Percentiles rank a stretch among this genome's conserved stretches.
Conservation (phyloP, 768 basidiomycete genomes). For the Ephemerocybe angulata region DNA sequence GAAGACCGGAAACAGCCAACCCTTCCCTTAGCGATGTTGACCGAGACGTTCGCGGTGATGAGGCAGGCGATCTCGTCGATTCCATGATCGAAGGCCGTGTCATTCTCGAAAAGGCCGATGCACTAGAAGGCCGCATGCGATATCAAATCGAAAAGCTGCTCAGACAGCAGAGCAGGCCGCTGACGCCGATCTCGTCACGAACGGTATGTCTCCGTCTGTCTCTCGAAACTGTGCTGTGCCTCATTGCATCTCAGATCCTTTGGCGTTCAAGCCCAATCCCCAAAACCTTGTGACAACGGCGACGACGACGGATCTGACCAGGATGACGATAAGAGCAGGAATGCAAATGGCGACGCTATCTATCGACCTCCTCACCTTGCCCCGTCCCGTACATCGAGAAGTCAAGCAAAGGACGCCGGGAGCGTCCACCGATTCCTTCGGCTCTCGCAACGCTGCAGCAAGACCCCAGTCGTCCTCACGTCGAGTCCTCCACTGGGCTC, state of each 20-base stretch:
- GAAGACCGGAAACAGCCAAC: conserved; percentile 44
- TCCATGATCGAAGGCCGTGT: conserved; percentile 75
- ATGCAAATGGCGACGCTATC: conserved; percentile 40
- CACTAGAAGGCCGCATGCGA: conserved; percentile 80
- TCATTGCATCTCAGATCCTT: conserved; percentile 56
- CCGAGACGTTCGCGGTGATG: conserved; percentile 52
- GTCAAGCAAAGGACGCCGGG: conserved; percentile 36
- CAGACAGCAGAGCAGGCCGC: conserved; percentile 61
- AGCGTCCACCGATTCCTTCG: conserved; percentile 54
- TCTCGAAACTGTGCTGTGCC: background rate
- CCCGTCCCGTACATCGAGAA: conserved; percentile 72
- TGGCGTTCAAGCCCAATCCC: conserved; percentile 91
- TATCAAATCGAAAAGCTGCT: conserved; percentile 97
- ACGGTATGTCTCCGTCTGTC: conserved; percentile 50
- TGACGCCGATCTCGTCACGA: conserved; percentile 38
- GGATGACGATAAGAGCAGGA: conserved; percentile 7
- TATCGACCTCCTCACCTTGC: conserved; percentile 88
- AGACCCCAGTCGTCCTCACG: conserved; percentile 66
- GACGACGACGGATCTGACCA: conserved; percentile 12
- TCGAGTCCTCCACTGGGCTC: conserved; percentile 71
- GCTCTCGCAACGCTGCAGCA: conserved; percentile 62
- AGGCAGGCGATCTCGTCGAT: conserved; percentile 74
- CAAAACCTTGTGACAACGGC: conserved; percentile 46
- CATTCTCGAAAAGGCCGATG: conserved; percentile 83
- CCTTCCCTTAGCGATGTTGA: conserved; percentile 44